Base-by-base conservation (phyloP, 768 basidiomycete genomes). In the Mycena chlorophos region DNA sequence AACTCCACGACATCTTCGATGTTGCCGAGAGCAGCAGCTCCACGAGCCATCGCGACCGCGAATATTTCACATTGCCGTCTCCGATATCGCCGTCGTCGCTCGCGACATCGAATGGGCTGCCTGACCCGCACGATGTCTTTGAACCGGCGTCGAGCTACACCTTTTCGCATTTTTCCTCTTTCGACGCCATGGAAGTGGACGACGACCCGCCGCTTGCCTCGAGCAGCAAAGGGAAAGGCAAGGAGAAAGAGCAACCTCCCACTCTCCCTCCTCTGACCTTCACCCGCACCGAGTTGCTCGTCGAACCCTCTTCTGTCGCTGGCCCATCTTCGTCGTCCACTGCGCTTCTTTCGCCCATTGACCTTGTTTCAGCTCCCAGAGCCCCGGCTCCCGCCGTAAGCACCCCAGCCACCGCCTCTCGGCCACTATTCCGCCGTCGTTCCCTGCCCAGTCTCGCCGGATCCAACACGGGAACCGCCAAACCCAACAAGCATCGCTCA, bases 231-330 rank as follows among this genome's bases (percentile, higher is more conserved):
- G 80, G 78, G 26, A 90, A 87, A 72, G 83, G 78, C 63, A 88
- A 80, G 70, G 85, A 76, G 51, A 70, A 66, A 62, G 73, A 75
- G 65, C 55, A 66, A 29, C 81, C 86, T 43, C 84, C 88, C 55
- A 75, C 75, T 66, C 76, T 89, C 57, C 86, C 88, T 56, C 86
- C 88, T 58, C 74, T 89, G 55, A 72, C 78, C 28, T 84, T 91
- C 64, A 75, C 81, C 49, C 74, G 81, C 27, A 73, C 86, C 31
- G 75, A 76, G 53, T 74, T 88, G 48, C 66, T 73, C 43, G 68
- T 68, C 57, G 75, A 76, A 71, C 69, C 75, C 28, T 71, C 74
- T 23, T 62, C 71, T n/a, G 66, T 64, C 42, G 67, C 73, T 38
- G 68, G 75, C 67, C 68, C 76, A 30, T 71, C 73, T 30, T 63